Percentiles rank a stretch among this genome's conserved stretches.
Evolutionary conservation across 345 rosid genomes (phyloP).

Genomic region (Arabis alpina): DNA sequence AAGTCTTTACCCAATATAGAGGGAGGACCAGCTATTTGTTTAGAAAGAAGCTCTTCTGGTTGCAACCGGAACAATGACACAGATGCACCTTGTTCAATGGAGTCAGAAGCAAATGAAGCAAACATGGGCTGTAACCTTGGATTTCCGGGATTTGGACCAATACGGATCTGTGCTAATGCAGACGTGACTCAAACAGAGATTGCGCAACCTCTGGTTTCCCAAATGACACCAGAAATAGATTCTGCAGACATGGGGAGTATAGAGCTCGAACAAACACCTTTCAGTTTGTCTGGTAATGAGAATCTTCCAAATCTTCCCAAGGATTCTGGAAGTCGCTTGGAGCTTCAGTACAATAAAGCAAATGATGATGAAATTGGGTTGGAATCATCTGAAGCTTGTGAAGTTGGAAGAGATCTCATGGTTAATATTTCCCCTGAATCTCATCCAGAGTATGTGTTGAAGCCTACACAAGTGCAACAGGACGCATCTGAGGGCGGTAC

Average conservation of each 20-base stretch:
- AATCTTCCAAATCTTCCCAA: constrained; percentile 8
- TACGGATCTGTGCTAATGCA: neutral
- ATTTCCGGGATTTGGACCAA: constrained; percentile 18
- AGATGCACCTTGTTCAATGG: constrained; percentile 13
- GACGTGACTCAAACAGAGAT: constrained; percentile 23
- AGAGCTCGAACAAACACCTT: constrained; percentile 3
- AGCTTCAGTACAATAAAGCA: constrained; percentile 15
- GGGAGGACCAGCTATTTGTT: neutral
- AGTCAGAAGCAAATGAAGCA: constrained; percentile 20
- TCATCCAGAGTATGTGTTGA: neutral
- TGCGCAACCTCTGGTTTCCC: neutral
- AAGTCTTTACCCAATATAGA: too few species aligned
- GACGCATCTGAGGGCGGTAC: constrained; percentile 2
- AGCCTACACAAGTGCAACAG: constrained; percentile 10
- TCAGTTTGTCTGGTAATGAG: constrained; percentile 17
- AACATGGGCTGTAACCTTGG: neutral
- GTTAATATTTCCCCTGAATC: neutral
- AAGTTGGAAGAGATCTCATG: constrained; percentile 13
- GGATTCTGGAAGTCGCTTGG: neutral
- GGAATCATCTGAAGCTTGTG: constrained; percentile 17
- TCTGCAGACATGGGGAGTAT: constrained; percentile 6
- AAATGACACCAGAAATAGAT: neutral
- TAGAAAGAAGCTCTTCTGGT: constrained; percentile 26
- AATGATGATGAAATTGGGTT: constrained; percentile 17
- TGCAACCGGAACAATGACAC: neutral